Conservation (phyloP, 1,139 yeast species). For the Kodamaea arcana region DNA sequence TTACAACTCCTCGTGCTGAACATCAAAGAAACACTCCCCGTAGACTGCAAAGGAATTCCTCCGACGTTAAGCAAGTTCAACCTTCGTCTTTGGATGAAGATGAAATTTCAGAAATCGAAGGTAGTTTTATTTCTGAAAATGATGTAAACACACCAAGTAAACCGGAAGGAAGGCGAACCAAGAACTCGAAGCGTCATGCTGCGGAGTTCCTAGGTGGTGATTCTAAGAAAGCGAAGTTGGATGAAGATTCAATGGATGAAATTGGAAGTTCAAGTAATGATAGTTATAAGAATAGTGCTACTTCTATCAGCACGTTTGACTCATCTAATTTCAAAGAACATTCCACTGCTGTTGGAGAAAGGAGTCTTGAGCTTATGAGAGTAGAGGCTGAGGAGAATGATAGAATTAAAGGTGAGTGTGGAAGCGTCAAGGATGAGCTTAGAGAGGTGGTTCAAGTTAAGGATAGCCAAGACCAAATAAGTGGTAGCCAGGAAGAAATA, state of each 20-base stretch:
- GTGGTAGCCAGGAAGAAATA: not conserved
- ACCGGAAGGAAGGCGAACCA: not conserved
- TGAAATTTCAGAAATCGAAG: slow-evolving; percentile 10
- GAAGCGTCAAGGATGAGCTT: too few species aligned
- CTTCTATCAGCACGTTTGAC: slow-evolving; percentile 4
- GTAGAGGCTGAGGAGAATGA: not conserved
- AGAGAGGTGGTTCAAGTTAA: too few species aligned
- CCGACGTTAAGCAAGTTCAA: slow-evolving; percentile 6
- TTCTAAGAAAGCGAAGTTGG: not conserved
- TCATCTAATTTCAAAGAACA: slow-evolving; percentile 6
- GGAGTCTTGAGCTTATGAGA: not conserved
- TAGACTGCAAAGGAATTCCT: not conserved
- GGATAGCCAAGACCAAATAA: too few species aligned
- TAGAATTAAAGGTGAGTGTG: not conserved
- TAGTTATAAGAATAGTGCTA: not conserved
- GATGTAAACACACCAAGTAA: not conserved
- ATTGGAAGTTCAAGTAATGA: not conserved
- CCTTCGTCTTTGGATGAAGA: slow-evolving; percentile 9
- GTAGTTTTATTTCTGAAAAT: not conserved
- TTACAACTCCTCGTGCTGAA: too few species aligned
- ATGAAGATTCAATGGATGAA: not conserved
- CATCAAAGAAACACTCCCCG: too few species aligned
- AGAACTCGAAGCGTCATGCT: slow-evolving; percentile 2
- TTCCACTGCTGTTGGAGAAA: slow-evolving; percentile 5
- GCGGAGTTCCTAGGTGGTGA: slow-evolving; percentile 1